A percentile compares a stretch with the other conserved stretches of the same genome.
These are phyloP conservation scores for Teratosphaeria nubilosa DNA, from an alignment of 2,329 filamentous ascomycete genomes.

Conservation along the genomic window DNA sequence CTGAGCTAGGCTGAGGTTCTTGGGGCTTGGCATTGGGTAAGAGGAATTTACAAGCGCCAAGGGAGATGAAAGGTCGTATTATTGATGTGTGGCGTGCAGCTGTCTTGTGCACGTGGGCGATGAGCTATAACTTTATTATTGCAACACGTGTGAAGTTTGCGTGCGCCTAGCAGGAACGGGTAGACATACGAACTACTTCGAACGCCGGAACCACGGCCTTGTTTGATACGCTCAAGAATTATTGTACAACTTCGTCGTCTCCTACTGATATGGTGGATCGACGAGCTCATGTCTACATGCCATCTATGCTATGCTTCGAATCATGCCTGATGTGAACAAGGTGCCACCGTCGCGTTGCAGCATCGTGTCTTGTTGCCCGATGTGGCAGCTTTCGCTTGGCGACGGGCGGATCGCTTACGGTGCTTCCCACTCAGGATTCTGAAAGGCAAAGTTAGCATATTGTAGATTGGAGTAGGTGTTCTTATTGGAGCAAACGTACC, in stretches of 20 bases:
- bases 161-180: too few relatives aligned
- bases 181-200: background rate
- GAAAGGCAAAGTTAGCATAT: constrained; percentile 41
- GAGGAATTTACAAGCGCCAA: background rate
- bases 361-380: background rate
- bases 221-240: background rate
- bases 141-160: too few relatives aligned
- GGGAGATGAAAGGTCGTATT: background rate
- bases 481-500: constrained; percentile 51
- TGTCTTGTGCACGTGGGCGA: too few relatives aligned
- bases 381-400: background rate
- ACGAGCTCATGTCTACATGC: background rate
- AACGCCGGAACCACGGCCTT: background rate
- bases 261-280: background rate
- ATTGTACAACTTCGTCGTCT: background rate
- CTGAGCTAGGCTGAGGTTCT: background rate
- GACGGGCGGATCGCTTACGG: constrained; percentile 6
- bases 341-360: background rate
- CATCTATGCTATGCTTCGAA: background rate
- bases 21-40: background rate
- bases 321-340: background rate
- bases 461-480: constrained; percentile 93
- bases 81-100: background rate
- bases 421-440: constrained; percentile 25
- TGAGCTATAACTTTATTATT: too few relatives aligned